phyloP scores from a whole-genome alignment of 78 protist species.

The Dictyostelium firmibasis region DNA sequence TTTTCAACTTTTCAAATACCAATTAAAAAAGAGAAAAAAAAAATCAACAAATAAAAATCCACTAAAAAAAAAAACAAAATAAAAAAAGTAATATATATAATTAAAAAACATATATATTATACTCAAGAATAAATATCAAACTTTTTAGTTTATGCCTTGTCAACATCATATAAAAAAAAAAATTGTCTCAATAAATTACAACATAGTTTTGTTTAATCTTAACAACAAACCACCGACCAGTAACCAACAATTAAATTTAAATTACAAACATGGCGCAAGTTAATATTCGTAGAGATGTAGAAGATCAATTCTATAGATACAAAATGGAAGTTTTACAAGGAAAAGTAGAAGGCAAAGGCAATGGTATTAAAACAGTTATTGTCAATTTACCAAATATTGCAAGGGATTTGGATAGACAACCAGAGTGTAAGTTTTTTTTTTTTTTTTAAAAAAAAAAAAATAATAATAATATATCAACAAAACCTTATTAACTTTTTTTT shows the following conservation, averaged over 20 bases:
- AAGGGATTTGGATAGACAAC: conserved; percentile 87
- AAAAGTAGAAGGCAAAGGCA: conserved; percentile 94
- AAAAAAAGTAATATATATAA: background rate
- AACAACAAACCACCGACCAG: conserved; percentile 51
- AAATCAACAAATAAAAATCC: background rate
- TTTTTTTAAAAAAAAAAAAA: background rate
- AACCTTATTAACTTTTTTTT: background rate
- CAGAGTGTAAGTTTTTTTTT: conserved; percentile 63
- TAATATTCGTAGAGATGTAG: conserved; percentile 79
- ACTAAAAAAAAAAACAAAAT: background rate
- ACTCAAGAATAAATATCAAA: background rate
- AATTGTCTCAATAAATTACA: background rate
- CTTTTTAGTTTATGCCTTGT: conserved; percentile 1
- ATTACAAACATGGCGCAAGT: conserved; percentile 72
- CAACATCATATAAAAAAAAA: conserved; percentile 12
- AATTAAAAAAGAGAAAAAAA: background rate
- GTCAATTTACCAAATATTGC: conserved; percentile 91
- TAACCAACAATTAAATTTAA: conserved; percentile 3
- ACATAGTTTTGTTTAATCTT: conserved; percentile 11
- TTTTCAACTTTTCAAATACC: background rate
- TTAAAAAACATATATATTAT: background rate
- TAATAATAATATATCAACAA: background rate
- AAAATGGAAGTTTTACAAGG: conserved; percentile 94
- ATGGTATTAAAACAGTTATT: conserved; percentile 96
- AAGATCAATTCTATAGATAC: conserved; percentile 88